These are phyloP conservation scores for Glebionis coronaria DNA, from an alignment of 129 eudicot genomes.

Conservation along the genomic window DNA sequence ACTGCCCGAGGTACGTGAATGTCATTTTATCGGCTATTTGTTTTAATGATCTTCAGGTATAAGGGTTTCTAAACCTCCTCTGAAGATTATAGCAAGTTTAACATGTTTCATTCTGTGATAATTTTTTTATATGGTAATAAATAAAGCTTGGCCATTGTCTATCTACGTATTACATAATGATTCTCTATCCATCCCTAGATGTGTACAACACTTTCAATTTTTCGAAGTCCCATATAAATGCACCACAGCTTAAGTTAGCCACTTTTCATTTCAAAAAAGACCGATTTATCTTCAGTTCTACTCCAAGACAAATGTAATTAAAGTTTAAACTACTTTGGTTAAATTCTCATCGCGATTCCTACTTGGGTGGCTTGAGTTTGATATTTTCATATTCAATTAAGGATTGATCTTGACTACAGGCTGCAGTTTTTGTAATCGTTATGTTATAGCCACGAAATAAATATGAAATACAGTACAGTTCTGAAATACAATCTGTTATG, in stretches of 20 bases:
- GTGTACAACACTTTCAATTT: background rate
- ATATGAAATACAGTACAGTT: background rate
- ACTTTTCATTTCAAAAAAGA: background rate
- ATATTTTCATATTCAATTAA: background rate
- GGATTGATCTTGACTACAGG: too few relatives aligned
- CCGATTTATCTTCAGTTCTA: background rate
- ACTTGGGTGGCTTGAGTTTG: background rate
- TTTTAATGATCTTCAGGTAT: background rate
- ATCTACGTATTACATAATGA: too few relatives aligned
- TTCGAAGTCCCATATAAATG: background rate
- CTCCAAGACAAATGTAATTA: slow-evolving; percentile 15
- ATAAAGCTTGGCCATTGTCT: background rate
- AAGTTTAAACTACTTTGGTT: background rate
- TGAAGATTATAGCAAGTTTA: too few relatives aligned
- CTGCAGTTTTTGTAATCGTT: background rate
- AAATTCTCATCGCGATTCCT: background rate
- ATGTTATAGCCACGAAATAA: background rate
- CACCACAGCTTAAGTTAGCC: background rate
- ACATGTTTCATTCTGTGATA: background rate
- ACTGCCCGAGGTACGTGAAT: slow-evolving; percentile 59
- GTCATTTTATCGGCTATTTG: background rate
- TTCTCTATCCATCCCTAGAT: background rate
- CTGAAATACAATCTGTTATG: too few relatives aligned
- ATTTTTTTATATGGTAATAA: background rate
- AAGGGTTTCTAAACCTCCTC: too few relatives aligned